Conservation (phyloP, 352 stramenopile genomes). For the Nothophytophthora sp. region DNA sequence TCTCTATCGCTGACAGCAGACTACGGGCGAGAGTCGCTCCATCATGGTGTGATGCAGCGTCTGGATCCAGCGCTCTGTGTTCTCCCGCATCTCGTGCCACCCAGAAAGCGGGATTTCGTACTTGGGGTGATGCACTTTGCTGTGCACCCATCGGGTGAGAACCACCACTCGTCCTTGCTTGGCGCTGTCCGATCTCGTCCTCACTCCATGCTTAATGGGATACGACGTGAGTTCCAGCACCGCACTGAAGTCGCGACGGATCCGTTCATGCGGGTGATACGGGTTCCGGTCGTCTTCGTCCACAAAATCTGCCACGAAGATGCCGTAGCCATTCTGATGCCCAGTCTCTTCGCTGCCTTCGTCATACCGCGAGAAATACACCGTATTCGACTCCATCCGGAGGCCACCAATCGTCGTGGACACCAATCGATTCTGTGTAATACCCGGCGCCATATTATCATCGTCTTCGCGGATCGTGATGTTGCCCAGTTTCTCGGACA, state of each 20-base stretch:
- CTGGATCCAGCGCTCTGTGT: slow-evolving; percentile 38
- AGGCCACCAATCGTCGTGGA: slow-evolving; percentile 11
- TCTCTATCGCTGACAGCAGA: slow-evolving; percentile 25
- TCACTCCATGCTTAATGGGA: too few species aligned
- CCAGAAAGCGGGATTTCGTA: slow-evolving; percentile 28
- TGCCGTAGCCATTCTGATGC: too few species aligned
- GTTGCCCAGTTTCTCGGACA: slow-evolving; percentile 35
- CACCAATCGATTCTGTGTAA: slow-evolving; percentile 39
- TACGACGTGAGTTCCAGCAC: too few species aligned
- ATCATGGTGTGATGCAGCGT: slow-evolving; percentile 35
- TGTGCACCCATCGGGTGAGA: slow-evolving; percentile 37
- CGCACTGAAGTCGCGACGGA: too few species aligned
- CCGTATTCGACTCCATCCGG: slow-evolving; percentile 33
- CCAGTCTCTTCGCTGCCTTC: too few species aligned
- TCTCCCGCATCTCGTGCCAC: slow-evolving; percentile 35
- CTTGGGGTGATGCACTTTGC: slow-evolving; percentile 33
- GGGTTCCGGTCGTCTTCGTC: too few species aligned
- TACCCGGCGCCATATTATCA: slow-evolving; percentile 19
- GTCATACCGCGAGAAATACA: slow-evolving; percentile 29
- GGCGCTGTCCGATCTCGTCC: too few species aligned
- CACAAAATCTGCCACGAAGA: too few species aligned
- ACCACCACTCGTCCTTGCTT: too few species aligned
- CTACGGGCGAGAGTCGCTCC: slow-evolving; percentile 26
- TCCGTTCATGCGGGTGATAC: too few species aligned
- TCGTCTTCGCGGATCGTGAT: slow-evolving; percentile 41